These are phyloP conservation scores for Gastrolobium villosum DNA, from an alignment of 306 rosid genomes.

Conservation along the genomic window DNA sequence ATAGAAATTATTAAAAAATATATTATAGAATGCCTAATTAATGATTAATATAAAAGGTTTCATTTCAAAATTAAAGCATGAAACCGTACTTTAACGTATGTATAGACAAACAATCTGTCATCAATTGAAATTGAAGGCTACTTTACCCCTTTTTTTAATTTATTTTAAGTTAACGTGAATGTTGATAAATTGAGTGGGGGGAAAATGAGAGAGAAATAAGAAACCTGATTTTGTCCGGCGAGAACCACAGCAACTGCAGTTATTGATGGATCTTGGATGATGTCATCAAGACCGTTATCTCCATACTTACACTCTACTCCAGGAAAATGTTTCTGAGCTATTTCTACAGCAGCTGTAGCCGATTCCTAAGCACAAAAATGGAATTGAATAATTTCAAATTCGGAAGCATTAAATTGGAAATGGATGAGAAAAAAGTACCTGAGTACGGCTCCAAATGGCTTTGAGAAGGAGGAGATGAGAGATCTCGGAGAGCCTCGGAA, in stretches of 20 bases:
- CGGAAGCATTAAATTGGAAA: not conserved
- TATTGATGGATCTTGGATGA: slow-evolving; percentile 68
- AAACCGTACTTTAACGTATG: not conserved
- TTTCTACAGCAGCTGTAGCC: slow-evolving; percentile 71
- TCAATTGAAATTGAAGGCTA: not conserved
- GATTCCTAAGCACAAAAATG: slow-evolving; percentile 62
- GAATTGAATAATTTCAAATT: not conserved
- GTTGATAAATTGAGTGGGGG: not conserved
- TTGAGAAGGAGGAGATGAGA: slow-evolving; percentile 69
- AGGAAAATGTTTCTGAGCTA: slow-evolving; percentile 65
- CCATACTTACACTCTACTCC: slow-evolving; percentile 81
- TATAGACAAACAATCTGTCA: not conserved
- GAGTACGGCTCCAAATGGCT: slow-evolving; percentile 93
- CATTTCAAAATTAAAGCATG: too few relatives aligned
- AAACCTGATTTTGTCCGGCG: slow-evolving; percentile 94
- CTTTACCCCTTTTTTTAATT: not conserved
- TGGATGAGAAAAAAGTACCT: slow-evolving; percentile 50
- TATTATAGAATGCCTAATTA: too few relatives aligned
- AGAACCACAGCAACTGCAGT: slow-evolving; percentile 89
- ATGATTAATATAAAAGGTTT: too few relatives aligned
- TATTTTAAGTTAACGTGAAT: not conserved
- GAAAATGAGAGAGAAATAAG: not conserved
- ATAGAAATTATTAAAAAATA: too few relatives aligned
- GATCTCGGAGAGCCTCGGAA: slow-evolving; percentile 90
- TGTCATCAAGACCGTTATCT: slow-evolving; percentile 76